Evolutionary conservation across 768 basidiomycete species (phyloP), one percentile per base, ranked within the genome.

Genomic region (Trametes cubensis): DNA sequence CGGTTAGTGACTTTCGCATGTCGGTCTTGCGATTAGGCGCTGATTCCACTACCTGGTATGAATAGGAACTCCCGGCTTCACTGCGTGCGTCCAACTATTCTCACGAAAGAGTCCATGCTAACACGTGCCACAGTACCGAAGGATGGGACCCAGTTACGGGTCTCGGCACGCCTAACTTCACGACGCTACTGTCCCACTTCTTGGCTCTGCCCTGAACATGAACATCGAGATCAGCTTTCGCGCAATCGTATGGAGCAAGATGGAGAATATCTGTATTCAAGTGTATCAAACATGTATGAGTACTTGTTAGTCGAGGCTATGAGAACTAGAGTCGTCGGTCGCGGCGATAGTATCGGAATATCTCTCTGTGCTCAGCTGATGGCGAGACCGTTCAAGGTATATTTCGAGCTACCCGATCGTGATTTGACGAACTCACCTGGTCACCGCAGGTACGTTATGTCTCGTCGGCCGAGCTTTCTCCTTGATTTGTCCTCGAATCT

Each of bases 131-230:
- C 44, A 70, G 67, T 13, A 62, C 58, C 15, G 49, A 63, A 25
- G 69, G 69, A 11, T 70, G 69, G 69, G 67, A 70, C 47, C 69
- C 69, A 4, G 69, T 70, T 41, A 70, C 69, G 2, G 69, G 69
- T 45, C 67, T 73, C 17, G 72, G 72, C 41, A 73, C 72, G 1
- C 72, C 72, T 2, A 70, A 73, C 59, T 63, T 73, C 39, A 55
- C 60, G 5, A 63, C 67, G 26, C 58, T 73, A 7, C 26, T 73
- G 41, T 60, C 63, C 14, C 64, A 69, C n/a, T 73, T 71, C 66
- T 41, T 71, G 49, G 65, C n/a, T 13, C 48, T 72, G 23, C 70
- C 72, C 10, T 73, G 64, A 67, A 45, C 30, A 15, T 25, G 10
- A 7, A 21, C 13, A 15, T 21, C 44, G 44, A 58, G 18, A 10